Evolutionary conservation across 345 rosid species (phyloP), one percentile per base, ranked within the genome.

Genomic region (Abelmoschus esculentus): DNA sequence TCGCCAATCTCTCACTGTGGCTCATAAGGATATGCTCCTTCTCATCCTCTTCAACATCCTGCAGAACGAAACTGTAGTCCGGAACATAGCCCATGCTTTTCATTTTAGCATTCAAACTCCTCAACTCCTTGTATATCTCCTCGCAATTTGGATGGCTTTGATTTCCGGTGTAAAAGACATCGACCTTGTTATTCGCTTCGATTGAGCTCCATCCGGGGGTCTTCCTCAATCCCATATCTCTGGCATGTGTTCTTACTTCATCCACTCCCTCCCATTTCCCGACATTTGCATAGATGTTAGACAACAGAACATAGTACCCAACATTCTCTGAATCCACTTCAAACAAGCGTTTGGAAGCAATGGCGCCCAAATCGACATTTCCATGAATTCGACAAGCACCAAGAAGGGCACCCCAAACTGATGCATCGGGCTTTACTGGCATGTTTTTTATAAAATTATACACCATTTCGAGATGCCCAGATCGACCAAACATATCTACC

Each of bases 191-290:
- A 65, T 80, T 76, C 19, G 79, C 49, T 76, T 77, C 82, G 26
- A 82, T 79, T 22, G 87, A 82, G 72, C 87, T 84, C 90, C 90
- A 86, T n/a, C 87, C 90, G 10, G 90, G 88, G 28, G 79, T 82
- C 82, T 86, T 86, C 79, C 73, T 84, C 78, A 84, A 72, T 66
- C 90, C 88, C 70, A 61, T 78, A 22, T 69, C 83, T 74, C 83
- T 73, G 14, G 83, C 85, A 6, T 78, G 61, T 2, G 90, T 78
- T 50, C 86, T 76, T 70, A 84, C 76, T 60, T 78, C 54, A 78
- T 71, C 79, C 28, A 81, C 82, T 52, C 86, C 84, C 19, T 84
- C 85, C 86, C 88, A 82, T 73, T 81, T 80, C 80, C 88, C 88
- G 10, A 74, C 70, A 66, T 70, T 80, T 11, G 90, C 90, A 63